These are phyloP conservation scores for Aspergillus fumigatus DNA, from an alignment of 2,329 filamentous ascomycete species.

Conservation along the genomic window DNA sequence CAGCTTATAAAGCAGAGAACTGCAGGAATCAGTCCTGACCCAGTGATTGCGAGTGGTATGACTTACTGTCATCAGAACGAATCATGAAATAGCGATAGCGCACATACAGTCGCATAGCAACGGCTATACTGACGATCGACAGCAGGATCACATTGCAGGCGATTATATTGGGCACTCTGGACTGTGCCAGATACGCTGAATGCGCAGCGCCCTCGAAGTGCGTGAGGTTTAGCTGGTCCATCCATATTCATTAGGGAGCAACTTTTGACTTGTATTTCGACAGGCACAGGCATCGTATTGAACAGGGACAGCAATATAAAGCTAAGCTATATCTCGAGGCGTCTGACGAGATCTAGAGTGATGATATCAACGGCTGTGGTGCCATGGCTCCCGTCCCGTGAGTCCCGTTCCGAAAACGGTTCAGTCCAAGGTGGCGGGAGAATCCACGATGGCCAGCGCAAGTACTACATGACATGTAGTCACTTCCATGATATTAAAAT, in stretches of 20 bases:
- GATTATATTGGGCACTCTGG: conserved; percentile 10
- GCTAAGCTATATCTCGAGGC: not conserved
- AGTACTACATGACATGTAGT: not conserved
- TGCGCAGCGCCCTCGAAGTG: not conserved
- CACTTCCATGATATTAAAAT: not conserved
- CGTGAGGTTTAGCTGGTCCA: not conserved
- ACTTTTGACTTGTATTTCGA: not conserved
- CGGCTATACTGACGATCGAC: conserved; percentile 2
- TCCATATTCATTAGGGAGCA: not conserved
- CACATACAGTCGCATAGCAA: conserved; percentile 15
- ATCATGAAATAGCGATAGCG: conserved; percentile 12
- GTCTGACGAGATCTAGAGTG: not conserved
- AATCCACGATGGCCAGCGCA: not conserved
- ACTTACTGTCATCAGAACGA: conserved; percentile 9
- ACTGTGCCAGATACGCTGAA: conserved; percentile 5
- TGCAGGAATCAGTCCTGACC: not conserved
- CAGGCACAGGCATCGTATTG: not conserved
- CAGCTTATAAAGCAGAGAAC: conserved; percentile 13
- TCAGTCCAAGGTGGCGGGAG: no score
- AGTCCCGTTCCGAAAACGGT: not conserved
- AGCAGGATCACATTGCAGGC: conserved; percentile 13
- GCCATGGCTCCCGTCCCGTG: not conserved
- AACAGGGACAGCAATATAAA: not conserved
- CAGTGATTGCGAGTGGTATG: not conserved
- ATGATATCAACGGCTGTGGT: not conserved